Evolutionary conservation across 805 yeast genomes (phyloP).

Genomic region (Candida andamanensis): DNA sequence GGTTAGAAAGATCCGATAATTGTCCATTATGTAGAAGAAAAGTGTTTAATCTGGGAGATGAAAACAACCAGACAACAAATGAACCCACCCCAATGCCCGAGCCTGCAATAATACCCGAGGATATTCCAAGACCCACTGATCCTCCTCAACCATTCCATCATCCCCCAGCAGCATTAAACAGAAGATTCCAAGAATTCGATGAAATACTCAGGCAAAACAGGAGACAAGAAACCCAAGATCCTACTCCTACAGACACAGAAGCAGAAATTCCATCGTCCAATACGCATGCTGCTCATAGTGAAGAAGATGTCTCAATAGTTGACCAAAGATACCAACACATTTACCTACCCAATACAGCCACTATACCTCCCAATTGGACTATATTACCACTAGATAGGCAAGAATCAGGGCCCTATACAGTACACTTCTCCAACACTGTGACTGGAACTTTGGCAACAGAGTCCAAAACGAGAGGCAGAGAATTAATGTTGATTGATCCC

Average conservation of each 20-base stretch:
- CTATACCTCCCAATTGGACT: conserved; percentile 28
- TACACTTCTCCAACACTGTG: conserved; percentile 15
- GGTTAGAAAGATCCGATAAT: conserved; percentile 89
- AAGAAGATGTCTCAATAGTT: too few species aligned
- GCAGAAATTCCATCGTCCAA: conserved; percentile 1
- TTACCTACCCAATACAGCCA: conserved; percentile 19
- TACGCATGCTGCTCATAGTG: background rate
- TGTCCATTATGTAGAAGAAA: conserved; percentile 88
- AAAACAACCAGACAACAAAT: conserved; percentile 1
- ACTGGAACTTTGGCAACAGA: conserved; percentile 14
- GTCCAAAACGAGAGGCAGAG: conserved; percentile 7
- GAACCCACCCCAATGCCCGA: background rate
- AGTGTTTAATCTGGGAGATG: conserved; percentile 34
- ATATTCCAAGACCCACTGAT: background rate
- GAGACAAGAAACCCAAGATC: conserved; percentile 1
- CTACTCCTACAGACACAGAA: conserved; percentile 3
- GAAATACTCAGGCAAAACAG: conserved; percentile 1
- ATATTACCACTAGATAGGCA: conserved; percentile 18
- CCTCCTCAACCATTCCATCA: background rate
- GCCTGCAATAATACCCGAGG: conserved; percentile 1
- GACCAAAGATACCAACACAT: conserved; percentile 17
- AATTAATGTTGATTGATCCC: conserved; percentile 11
- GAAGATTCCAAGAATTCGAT: conserved; percentile 10
- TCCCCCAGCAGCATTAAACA: conserved; percentile 1
- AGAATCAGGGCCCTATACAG: conserved; percentile 11